Evolutionary conservation across 139 green algal species (phyloP).

Genomic region (Eudorina sp.): DNA sequence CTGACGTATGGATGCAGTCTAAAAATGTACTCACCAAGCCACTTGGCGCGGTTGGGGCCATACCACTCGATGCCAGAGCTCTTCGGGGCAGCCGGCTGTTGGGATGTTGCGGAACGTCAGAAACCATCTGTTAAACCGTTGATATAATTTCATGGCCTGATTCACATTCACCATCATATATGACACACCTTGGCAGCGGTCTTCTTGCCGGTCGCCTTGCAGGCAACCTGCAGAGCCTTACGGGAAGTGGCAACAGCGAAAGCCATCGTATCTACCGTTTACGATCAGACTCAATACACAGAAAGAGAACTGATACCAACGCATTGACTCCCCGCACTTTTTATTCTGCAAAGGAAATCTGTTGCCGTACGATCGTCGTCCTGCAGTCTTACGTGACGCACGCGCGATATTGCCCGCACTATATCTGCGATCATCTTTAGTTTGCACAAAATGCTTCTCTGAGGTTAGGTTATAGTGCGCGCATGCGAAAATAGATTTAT

Average conservation of each 20-base stretch:
- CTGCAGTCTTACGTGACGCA: too few relatives aligned
- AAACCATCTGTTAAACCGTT: too few relatives aligned
- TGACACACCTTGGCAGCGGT: slow-evolving; percentile 24
- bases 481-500: too few relatives aligned
- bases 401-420: too few relatives aligned
- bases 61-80: slow-evolving; percentile 70
- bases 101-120: too few relatives aligned
- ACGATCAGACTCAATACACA: slow-evolving; percentile 1
- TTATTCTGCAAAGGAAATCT: neutral
- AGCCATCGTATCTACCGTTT: slow-evolving; percentile 10
- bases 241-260: slow-evolving; percentile 40
- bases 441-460: too few relatives aligned
- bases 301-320: neutral
- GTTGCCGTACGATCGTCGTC: neutral
- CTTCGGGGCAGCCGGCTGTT: slow-evolving; percentile 5
- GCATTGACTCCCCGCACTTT: neutral
- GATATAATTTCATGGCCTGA: too few relatives aligned
- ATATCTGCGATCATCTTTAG: too few relatives aligned
- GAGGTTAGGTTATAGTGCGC: too few relatives aligned
- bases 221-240: slow-evolving; percentile 34
- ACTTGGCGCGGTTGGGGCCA: slow-evolving; percentile 78
- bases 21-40: slow-evolving; percentile 59
- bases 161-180: too few relatives aligned
- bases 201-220: slow-evolving; percentile 41
- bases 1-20: too few relatives aligned